These are phyloP conservation scores for Nitzschia putrida DNA, from an alignment of 108 stramenopile genomes.

Conservation along the genomic window DNA sequence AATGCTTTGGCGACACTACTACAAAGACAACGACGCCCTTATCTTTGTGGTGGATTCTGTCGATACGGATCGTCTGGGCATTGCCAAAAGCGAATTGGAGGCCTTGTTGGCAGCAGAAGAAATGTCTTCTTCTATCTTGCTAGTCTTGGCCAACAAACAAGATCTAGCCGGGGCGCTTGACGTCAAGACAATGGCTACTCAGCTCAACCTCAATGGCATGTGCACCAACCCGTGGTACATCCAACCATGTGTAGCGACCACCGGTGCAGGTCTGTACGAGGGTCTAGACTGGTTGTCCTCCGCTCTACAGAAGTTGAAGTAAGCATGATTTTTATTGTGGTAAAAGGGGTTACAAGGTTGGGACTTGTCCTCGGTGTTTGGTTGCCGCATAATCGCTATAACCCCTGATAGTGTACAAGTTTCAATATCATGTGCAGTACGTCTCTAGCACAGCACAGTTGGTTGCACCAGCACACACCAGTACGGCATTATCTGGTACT, in stretches of 20 bases:
- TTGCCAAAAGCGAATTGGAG: conserved; percentile 95
- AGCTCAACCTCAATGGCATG: conserved; percentile 90
- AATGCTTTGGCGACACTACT: conserved; percentile 98
- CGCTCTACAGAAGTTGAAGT: conserved; percentile 52
- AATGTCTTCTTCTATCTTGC: conserved; percentile 90
- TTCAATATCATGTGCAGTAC: too few relatives aligned
- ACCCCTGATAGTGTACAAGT: too few relatives aligned
- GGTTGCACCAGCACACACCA: too few relatives aligned
- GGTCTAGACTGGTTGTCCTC: conserved; percentile 92
- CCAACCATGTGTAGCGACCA: conserved; percentile 97
- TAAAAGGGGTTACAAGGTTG: too few relatives aligned
- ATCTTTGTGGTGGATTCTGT: conserved; percentile 99
- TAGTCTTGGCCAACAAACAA: conserved; percentile 98
- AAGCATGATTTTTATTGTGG: too few relatives aligned
- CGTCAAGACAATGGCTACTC: conserved; percentile 93
- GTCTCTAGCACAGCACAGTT: too few relatives aligned
- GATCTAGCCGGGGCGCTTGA: conserved; percentile 96
- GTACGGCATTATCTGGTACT: too few relatives aligned
- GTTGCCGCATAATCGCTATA: too few relatives aligned
- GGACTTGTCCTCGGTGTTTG: too few relatives aligned
- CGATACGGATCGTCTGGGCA: conserved; percentile 95
- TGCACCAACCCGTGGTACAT: conserved; percentile 95
- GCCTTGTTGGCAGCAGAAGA: conserved; percentile 96
- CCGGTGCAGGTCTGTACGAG: conserved; percentile 88
- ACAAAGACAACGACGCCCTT: conserved; percentile 97